phyloP scores from a whole-genome alignment of 306 rosid genomes.

The Rubus parviflorus region DNA sequence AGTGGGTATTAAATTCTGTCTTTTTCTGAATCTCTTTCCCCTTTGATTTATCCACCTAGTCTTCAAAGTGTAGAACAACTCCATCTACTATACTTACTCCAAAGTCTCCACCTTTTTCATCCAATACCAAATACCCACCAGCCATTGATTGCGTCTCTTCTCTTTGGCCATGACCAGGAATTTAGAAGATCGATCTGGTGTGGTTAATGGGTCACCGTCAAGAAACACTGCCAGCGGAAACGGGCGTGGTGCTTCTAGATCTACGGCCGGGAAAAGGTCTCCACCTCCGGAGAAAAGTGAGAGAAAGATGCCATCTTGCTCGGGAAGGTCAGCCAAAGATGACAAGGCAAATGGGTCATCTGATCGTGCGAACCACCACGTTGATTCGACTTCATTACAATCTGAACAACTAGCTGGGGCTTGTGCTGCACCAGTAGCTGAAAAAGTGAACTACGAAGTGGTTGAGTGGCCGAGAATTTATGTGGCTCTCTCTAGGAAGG shows the following conservation, averaged over 20 bases:
- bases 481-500: slow-evolving; percentile 66
- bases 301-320: slow-evolving; percentile 36
- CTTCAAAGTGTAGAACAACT: slow-evolving; percentile 4
- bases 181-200: slow-evolving; percentile 48
- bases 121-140: neutral
- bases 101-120: neutral
- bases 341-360: slow-evolving; percentile 49
- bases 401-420: slow-evolving; percentile 28
- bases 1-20: slow-evolving; percentile 16
- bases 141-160: slow-evolving; percentile 2
- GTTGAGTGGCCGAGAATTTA: slow-evolving; percentile 65
- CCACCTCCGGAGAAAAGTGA: slow-evolving; percentile 45
- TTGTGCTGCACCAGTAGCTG: slow-evolving; percentile 21
- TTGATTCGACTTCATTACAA: slow-evolving; percentile 38
- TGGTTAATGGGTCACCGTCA: slow-evolving; percentile 51
- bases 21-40: slow-evolving; percentile 1
- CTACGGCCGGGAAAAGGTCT: slow-evolving; percentile 47
- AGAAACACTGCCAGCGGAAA: slow-evolving; percentile 36
- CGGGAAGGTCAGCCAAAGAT: slow-evolving; percentile 42
- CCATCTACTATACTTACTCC: slow-evolving; percentile 12
- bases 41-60: slow-evolving; percentile 11
- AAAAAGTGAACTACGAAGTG: slow-evolving; percentile 39
- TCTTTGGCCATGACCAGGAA: slow-evolving; percentile 49
- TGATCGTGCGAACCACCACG: slow-evolving; percentile 38
- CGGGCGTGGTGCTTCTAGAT: slow-evolving; percentile 41